Conservation (phyloP, 495 filamentous ascomycete genomes). For the Pseudoneurospora amorphoporcata region DNA sequence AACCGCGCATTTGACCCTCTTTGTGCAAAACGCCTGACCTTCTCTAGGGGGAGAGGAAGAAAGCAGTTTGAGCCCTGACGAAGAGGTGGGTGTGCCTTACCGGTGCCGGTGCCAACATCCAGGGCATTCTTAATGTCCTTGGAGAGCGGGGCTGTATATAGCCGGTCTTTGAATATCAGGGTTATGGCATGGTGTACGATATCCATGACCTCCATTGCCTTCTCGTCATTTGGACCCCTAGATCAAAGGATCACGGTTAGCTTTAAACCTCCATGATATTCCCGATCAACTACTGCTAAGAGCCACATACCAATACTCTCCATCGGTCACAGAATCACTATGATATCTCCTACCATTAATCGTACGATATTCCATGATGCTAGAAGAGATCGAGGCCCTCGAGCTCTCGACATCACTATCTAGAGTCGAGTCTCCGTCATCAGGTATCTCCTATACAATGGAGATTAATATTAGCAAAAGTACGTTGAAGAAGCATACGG, state of each 20-base stretch:
- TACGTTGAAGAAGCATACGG: not conserved
- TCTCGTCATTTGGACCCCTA: constrained; percentile 25
- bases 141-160: constrained; percentile 45
- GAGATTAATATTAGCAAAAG: not conserved
- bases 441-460: not conserved
- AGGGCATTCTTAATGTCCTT: constrained; percentile 36
- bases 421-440: constrained; percentile 29
- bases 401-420: constrained; percentile 19
- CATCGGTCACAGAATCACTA: constrained; percentile 7
- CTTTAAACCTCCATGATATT: not conserved
- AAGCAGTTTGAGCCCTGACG: not conserved
- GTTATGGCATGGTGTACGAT: constrained; percentile 21
- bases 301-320: constrained; percentile 19
- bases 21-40: too few relatives aligned
- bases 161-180: constrained; percentile 34
- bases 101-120: constrained; percentile 52
- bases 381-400: constrained; percentile 22
- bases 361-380: constrained; percentile 24
- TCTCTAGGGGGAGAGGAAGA: not conserved
- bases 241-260: not conserved
- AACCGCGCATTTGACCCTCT: too few relatives aligned
- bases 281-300: too few relatives aligned
- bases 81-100: constrained; percentile 3
- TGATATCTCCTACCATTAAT: constrained; percentile 22
- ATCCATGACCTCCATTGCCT: constrained; percentile 7